Base-by-base conservation (phyloP, 2,329 filamentous ascomycete genomes). In the Ascochyta viciae-villosae region DNA sequence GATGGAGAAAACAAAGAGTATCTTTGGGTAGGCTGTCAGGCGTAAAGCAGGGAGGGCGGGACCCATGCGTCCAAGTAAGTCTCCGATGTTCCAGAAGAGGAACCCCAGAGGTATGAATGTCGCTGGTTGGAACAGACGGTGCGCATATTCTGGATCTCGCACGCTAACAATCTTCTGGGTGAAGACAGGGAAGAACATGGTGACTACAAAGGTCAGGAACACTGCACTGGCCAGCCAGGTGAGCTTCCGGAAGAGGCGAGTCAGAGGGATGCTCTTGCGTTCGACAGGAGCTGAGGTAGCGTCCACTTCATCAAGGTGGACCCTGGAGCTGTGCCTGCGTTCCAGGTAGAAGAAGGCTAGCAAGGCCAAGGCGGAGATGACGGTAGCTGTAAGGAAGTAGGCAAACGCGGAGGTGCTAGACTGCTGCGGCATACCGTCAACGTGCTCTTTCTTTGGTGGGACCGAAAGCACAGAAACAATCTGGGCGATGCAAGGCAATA, bases 141-240 rank as follows among this genome's bases (percentile, higher is more conserved):
- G 79, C 12, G 84, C 81, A 60, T 76, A 60, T 65, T 72, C 43
- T 66, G 80, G 56, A 8, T 77, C 68, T 4, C 71, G 74, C 23
- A 80, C 75, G 50, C 71, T 81, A 54, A 69, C 66, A 45, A 82
- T 82, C 50, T 76, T 74, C 45, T 79, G 76, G 0, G 95, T 98
- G 76, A 96, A 96, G 58, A 98, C 91, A 0, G 95, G 95, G 80
- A 93, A 98, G 73, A 95, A 87, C 94, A 99, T 98, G 45, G 93
- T 93, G 50, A 94, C 78, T 38, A 83, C 78, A 70, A 98, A 98
- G 71, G 89, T 92, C 61, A 93, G 73, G 67, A 91, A 92, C 13
- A 97, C 86, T 7, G 90, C 86, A n/a, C 82, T 80, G 0, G 91
- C 86, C 13, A 92, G 82, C 85, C 89, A 96, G 68, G 85, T 86